Evolutionary conservation across 768 basidiomycete species (phyloP), one percentile per base, ranked within the genome.

Genomic region (Lentinula detonsa): DNA sequence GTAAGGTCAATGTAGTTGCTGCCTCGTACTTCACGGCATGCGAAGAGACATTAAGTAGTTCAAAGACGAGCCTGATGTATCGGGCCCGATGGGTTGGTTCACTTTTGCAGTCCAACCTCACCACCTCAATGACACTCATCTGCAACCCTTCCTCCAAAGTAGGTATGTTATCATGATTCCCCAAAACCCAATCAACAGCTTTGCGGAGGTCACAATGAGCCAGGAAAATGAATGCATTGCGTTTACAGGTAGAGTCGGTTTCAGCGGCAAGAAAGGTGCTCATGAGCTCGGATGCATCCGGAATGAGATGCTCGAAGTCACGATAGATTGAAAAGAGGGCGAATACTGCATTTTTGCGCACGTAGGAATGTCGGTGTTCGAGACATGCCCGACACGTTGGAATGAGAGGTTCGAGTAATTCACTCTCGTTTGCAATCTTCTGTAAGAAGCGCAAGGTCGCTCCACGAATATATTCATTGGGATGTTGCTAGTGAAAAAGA

Each of bases 401-500:
- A 62, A 98, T 84, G 63, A 98, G 85, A 28, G 97, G 97, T 76
- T 98, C 97, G 28, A 98, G 84, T 11, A 98, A 85, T 72, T 99
- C 97, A 3, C 85, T 78, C 66, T 98, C 97, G 73, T 91, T 90
- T 16, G 90, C 82, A 57, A 99, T 90, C 78, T 99, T 99, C 76
- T 96, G 93, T 11, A 98, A 82, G 77, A 95, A 96, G 28, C 97
- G 90, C 37, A 98, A 85, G 10, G 93, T 95, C n/a, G 95, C 93
- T 49, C 97, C 97, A 40, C 97, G 91, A 68, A 99, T 97, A 73
- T 98, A 99, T 78, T 99, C 97, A 68, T 99, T 98, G 8, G 96
- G 95, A 69, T 99, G 97, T 95, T 98, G 95, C 91, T 95, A 43
- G 59, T 49, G 11, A 56, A 67, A 55, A 65, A 61, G 55, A 40